A percentile compares a stretch with the other conserved stretches of the same genome.
phyloP scores from a whole-genome alignment of 495 filamentous ascomycete species.

The Neurospora sp. region DNA sequence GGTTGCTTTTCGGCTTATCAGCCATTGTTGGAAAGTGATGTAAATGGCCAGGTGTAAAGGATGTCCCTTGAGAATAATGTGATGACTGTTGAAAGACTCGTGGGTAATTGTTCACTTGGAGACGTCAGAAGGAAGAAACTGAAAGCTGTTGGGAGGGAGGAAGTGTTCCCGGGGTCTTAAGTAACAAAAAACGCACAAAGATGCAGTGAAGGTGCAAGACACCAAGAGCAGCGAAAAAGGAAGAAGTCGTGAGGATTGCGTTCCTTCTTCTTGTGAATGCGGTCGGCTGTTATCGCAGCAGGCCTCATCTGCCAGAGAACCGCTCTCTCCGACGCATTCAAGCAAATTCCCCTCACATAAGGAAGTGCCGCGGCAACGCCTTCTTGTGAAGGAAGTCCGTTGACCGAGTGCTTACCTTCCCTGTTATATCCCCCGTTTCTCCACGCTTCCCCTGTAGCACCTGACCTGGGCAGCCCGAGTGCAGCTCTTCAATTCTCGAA shows the following conservation, averaged over 20 bases:
- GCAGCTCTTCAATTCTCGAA: too few relatives aligned
- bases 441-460: not conserved
- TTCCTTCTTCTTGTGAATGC: not conserved
- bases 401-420: not conserved
- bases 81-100: not conserved
- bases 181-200: not conserved
- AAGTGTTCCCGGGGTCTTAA: not conserved
- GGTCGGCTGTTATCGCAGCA: not conserved
- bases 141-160: not conserved
- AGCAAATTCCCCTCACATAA: not conserved
- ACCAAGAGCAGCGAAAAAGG: not conserved
- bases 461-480: not conserved
- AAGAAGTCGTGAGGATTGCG: not conserved
- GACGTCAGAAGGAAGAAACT: not conserved
- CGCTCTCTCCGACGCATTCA: not conserved
- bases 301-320: not conserved
- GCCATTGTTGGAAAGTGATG: conserved; percentile 1
- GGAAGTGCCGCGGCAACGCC: not conserved
- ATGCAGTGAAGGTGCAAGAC: not conserved
- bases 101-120: not conserved
- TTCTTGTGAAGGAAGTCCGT: not conserved
- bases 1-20: not conserved
- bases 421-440: not conserved
- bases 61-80: not conserved
- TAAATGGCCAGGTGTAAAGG: not conserved